Conservation (phyloP, 495 filamentous ascomycete species). For the Parachaetomium inaequale region DNA sequence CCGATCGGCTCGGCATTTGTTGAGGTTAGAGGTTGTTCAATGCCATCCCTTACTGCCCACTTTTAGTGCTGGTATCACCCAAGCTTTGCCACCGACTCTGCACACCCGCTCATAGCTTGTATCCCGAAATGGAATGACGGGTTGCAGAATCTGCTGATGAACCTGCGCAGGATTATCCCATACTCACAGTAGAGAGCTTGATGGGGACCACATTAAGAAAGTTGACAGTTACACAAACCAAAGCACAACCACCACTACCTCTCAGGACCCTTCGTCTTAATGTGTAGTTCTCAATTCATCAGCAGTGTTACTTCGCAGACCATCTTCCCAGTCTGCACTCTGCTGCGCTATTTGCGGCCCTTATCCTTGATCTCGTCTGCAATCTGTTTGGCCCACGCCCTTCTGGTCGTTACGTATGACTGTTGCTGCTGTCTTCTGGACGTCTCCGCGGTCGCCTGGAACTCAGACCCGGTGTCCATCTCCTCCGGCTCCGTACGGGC, state of each 20-base stretch:
- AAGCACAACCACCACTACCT: neutral
- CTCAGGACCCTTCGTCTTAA: neutral
- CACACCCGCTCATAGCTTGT: too few species aligned
- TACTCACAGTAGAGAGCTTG: neutral
- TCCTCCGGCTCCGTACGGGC: neutral
- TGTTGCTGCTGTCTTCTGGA: neutral
- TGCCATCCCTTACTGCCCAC: neutral
- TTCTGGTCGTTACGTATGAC: slow-evolving; percentile 13
- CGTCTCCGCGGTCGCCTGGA: neutral
- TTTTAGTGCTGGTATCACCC: neutral
- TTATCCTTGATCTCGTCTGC: neutral
- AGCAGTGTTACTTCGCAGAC: neutral
- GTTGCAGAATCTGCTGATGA: neutral
- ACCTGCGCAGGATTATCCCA: neutral
- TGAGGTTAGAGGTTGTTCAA: neutral
- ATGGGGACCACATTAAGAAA: neutral
- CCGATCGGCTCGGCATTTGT: neutral
- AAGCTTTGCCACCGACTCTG: neutral
- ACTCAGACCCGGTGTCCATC: neutral
- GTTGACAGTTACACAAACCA: neutral
- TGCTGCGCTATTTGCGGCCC: neutral
- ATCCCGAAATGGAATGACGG: too few species aligned
- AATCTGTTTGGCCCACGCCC: slow-evolving; percentile 7
- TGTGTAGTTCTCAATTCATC: neutral
- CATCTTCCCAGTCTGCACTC: too few species aligned